These are phyloP conservation scores for Orbilia ellipsospora DNA, from an alignment of 2,329 filamentous ascomycete genomes.

Conservation along the genomic window DNA sequence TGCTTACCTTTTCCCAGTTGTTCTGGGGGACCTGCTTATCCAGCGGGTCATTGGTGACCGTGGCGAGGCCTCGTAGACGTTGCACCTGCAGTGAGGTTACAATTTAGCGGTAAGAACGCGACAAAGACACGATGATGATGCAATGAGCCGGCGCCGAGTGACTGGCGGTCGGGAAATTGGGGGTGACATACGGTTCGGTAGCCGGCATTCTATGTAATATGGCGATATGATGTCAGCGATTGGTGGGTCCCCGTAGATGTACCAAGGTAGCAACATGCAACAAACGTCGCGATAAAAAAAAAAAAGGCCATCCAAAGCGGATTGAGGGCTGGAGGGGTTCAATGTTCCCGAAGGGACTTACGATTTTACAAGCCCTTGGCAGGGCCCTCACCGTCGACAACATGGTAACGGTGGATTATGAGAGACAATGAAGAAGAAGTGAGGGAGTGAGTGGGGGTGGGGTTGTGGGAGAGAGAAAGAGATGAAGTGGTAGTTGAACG, in stretches of 20 bases:
- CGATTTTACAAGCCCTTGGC: conserved; percentile 58
- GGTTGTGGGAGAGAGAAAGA: conserved; percentile 17
- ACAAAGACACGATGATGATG: not conserved
- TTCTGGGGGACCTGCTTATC: conserved; percentile 98
- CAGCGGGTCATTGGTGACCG: conserved; percentile 84
- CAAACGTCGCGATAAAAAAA: not conserved
- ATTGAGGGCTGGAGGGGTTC: conserved; percentile 1
- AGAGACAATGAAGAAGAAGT: conserved; percentile 5
- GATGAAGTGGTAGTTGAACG: conserved; percentile 5
- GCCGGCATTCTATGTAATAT: conserved; percentile 55
- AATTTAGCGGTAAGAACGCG: conserved; percentile 30
- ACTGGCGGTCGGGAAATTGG: not conserved
- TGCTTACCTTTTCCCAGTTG: conserved; percentile 82
- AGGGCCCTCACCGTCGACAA: conserved; percentile 58
- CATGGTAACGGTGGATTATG: conserved; percentile 55
- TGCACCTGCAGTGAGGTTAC: conserved; percentile 50
- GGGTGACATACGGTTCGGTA: conserved; percentile 57
- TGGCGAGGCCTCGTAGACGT: conserved; percentile 71
- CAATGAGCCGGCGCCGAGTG: conserved; percentile 1
- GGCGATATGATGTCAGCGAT: conserved; percentile 32
- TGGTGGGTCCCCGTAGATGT: not conserved
- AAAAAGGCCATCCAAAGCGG: not conserved
- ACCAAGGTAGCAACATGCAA: too few relatives aligned
- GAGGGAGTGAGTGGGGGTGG: conserved; percentile 44
- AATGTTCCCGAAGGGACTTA: conserved; percentile 43